Evolutionary conservation across 805 yeast species (phyloP).

Genomic region (Tetrapisispora nanseiensis): DNA sequence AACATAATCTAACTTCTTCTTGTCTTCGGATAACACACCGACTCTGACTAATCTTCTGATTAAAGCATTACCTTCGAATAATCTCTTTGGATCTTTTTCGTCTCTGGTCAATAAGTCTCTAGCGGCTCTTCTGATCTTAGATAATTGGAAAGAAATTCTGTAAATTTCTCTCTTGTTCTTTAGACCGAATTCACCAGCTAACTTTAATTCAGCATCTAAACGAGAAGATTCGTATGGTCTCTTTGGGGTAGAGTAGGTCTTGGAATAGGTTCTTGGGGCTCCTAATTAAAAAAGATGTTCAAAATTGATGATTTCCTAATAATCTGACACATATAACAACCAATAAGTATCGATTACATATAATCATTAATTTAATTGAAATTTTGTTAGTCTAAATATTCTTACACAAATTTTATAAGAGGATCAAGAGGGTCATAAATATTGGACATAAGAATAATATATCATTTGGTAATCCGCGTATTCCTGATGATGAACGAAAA

Average conservation of each 20-base stretch:
- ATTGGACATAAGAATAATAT: not conserved
- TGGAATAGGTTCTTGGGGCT: conserved; percentile 99
- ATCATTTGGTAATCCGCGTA: not conserved
- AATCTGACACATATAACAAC: too few species aligned
- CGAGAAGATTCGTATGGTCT: conserved; percentile 99
- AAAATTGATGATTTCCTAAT: not conserved
- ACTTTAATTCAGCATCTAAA: conserved; percentile 97
- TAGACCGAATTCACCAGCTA: conserved; percentile 99
- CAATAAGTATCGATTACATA: too few species aligned
- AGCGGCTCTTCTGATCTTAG: conserved; percentile 99
- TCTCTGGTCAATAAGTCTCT: conserved; percentile 99
- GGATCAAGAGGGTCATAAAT: conserved; percentile 7
- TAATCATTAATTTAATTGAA: too few species aligned
- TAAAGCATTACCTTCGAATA: conserved; percentile 99
- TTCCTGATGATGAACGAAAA: not conserved
- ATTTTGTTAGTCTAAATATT: conserved; percentile 1
- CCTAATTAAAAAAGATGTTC: conserved; percentile 35
- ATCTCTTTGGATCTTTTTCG: conserved; percentile 99
- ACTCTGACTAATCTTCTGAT: conserved; percentile 98
- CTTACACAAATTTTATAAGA: conserved; percentile 5
- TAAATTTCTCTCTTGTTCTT: conserved; percentile 99
- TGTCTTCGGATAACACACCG: conserved; percentile 98
- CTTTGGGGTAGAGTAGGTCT: conserved; percentile 99
- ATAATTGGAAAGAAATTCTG: conserved; percentile 98
- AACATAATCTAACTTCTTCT: conserved; percentile 99